These are phyloP conservation scores for Debaryomycetaceae sp. DNA, from an alignment of 1,139 yeast genomes.

Conservation along the genomic window DNA sequence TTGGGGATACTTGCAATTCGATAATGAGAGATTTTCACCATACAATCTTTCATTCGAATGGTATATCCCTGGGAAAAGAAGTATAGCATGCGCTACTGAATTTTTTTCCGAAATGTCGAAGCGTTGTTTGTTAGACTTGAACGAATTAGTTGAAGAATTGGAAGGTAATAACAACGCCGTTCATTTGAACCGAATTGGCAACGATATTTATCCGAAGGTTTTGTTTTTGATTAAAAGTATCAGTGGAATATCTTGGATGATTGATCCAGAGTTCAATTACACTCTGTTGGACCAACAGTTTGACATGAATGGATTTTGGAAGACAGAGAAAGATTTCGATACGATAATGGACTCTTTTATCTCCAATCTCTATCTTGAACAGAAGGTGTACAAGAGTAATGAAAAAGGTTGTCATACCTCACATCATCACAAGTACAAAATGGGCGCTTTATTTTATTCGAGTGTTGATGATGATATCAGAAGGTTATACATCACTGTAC, in stretches of 20 bases:
- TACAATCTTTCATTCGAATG: slow-evolving; percentile 60
- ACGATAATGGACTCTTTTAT: slow-evolving; percentile 13
- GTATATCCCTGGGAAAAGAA: slow-evolving; percentile 64
- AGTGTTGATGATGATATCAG: slow-evolving; percentile 28
- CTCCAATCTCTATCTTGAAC: slow-evolving; percentile 22
- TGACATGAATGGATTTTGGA: slow-evolving; percentile 22
- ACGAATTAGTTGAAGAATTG: background rate
- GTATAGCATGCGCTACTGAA: slow-evolving; percentile 59
- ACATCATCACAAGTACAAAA: background rate
- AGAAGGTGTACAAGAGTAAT: background rate
- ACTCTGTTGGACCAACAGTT: slow-evolving; percentile 36
- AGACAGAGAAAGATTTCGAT: slow-evolving; percentile 13
- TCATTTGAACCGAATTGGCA: background rate
- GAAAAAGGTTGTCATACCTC: background rate
- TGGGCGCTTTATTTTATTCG: background rate
- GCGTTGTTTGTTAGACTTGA: background rate
- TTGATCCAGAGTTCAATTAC: slow-evolving; percentile 64
- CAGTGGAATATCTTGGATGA: slow-evolving; percentile 72
- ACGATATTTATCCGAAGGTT: slow-evolving; percentile 26
- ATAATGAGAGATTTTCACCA: slow-evolving; percentile 31
- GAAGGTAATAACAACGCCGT: background rate
- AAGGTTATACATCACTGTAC: slow-evolving; percentile 55
- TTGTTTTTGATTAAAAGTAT: slow-evolving; percentile 57
- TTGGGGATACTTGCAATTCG: slow-evolving; percentile 74
- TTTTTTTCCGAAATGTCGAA: slow-evolving; percentile 39